Conservation (phyloP, 2,329 filamentous ascomycete genomes). For the Lasiodiplodia hormozganensis region DNA sequence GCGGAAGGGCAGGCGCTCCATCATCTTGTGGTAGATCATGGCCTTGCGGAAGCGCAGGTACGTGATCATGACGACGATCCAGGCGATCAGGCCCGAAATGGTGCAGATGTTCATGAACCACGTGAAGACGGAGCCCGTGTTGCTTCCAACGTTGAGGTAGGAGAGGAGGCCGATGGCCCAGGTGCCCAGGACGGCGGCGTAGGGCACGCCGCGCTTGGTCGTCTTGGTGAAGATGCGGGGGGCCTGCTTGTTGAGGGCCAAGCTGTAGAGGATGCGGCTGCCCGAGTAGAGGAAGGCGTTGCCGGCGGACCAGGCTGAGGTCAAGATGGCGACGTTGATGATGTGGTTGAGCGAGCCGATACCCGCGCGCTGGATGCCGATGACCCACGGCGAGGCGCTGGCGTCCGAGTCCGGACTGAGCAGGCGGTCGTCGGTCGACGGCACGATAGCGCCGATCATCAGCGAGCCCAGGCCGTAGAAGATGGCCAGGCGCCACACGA, state of each 20-base stretch:
- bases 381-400: constrained; percentile 67
- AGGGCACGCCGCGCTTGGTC: constrained; percentile 68
- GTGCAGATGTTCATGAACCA: constrained; percentile 77
- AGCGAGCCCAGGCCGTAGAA: constrained; percentile 56
- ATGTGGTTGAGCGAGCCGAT: constrained; percentile 46
- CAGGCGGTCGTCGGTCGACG: constrained; percentile 56
- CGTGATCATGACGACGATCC: constrained; percentile 62
- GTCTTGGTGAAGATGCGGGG: constrained; percentile 47
- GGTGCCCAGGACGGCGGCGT: constrained; percentile 69
- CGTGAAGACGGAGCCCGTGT: constrained; percentile 60
- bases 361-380: constrained; percentile 55
- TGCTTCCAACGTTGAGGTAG: constrained; percentile 57
- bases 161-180: constrained; percentile 46
- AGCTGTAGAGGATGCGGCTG: constrained; percentile 36
- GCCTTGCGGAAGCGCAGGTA: constrained; percentile 63
- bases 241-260: constrained; percentile 37
- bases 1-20: background rate
- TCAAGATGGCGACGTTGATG: constrained; percentile 38
- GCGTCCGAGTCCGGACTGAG: constrained; percentile 46
- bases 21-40: constrained; percentile 54
- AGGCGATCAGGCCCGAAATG: constrained; percentile 61
- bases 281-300: constrained; percentile 39
- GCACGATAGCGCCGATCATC: constrained; percentile 64
- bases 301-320: constrained; percentile 38
- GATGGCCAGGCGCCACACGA: constrained; percentile 76